phyloP scores from a whole-genome alignment of 2,329 filamentous ascomycete species.

The Dactylellina parvicollis region DNA sequence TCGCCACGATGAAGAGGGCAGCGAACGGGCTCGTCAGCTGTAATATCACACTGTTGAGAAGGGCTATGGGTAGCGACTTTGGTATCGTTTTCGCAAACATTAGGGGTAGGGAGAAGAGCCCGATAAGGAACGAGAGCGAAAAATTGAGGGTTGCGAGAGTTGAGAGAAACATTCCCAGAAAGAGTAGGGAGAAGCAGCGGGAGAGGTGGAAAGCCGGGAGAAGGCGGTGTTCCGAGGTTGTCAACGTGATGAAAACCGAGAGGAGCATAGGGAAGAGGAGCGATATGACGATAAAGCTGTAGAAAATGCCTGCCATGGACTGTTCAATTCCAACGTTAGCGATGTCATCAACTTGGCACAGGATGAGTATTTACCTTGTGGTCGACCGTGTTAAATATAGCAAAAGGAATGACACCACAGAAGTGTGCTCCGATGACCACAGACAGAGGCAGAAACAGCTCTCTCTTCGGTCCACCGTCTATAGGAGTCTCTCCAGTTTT shows the following conservation, averaged over 20 bases:
- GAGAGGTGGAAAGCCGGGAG: slow-evolving; percentile 76
- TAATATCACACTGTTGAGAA: slow-evolving; percentile 66
- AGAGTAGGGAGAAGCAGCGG: slow-evolving; percentile 90
- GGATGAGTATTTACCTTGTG: slow-evolving; percentile 68
- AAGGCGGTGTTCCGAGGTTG: slow-evolving; percentile 66
- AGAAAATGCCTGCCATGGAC: slow-evolving; percentile 71
- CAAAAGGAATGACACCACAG: slow-evolving; percentile 81
- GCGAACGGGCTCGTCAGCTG: slow-evolving; percentile 71
- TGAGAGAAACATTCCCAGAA: slow-evolving; percentile 90
- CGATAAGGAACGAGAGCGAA: slow-evolving; percentile 84
- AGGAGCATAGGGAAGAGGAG: slow-evolving; percentile 69
- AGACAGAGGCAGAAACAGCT: slow-evolving; percentile 76
- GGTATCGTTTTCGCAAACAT: slow-evolving; percentile 73
- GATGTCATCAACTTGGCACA: not conserved
- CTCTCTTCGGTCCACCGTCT: slow-evolving; percentile 67
- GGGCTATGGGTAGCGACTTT: slow-evolving; percentile 60
- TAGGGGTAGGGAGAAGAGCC: slow-evolving; percentile 79
- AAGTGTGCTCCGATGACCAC: slow-evolving; percentile 79
- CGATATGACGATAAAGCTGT: slow-evolving; percentile 68
- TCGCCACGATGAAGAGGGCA: slow-evolving; percentile 66
- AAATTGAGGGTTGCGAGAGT: slow-evolving; percentile 96
- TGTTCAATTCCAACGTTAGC: slow-evolving; percentile 60
- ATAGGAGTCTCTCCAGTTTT: slow-evolving; percentile 48
- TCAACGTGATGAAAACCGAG: slow-evolving; percentile 66
- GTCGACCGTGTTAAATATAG: slow-evolving; percentile 81